Conservation (phyloP, 2,329 filamentous ascomycete genomes). For the Hypoxylon sp. region DNA sequence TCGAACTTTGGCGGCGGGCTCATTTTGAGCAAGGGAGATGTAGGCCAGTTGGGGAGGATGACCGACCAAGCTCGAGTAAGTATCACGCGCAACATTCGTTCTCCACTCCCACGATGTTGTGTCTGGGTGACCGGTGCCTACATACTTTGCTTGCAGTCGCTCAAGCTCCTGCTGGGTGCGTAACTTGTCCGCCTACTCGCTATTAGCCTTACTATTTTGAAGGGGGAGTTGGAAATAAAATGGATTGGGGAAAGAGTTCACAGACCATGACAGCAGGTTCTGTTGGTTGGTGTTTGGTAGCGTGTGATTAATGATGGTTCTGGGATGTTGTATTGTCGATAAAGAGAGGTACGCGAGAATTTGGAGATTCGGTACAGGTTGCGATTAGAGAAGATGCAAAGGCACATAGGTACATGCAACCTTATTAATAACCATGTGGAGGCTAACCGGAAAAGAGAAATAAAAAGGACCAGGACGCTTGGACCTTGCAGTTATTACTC, state of each 20-base stretch:
- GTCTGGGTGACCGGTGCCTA: slow-evolving; percentile 96
- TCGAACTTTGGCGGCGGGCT: slow-evolving; percentile 84
- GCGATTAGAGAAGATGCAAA: no score
- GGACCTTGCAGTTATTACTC: no score
- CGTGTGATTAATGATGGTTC: background rate
- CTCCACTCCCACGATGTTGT: slow-evolving; percentile 98
- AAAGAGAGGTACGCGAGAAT: background rate
- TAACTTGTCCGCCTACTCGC: slow-evolving; percentile 88
- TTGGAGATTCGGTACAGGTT: background rate
- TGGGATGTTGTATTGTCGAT: background rate
- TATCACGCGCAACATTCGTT: slow-evolving; percentile 95
- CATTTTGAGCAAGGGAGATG: slow-evolving; percentile 90
- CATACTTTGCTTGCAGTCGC: slow-evolving; percentile 93
- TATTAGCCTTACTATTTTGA: slow-evolving; percentile 19
- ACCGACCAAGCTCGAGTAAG: slow-evolving; percentile 88
- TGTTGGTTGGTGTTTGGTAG: slow-evolving; percentile 2
- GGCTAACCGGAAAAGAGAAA: background rate
- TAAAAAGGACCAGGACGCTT: no score
- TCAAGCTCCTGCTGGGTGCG: slow-evolving; percentile 98
- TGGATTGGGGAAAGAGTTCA: background rate
- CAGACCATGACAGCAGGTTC: slow-evolving; percentile 13
- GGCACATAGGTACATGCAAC: no score
- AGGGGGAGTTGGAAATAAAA: background rate
- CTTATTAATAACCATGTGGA: no score
- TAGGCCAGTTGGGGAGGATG: slow-evolving; percentile 91